Evolutionary conservation across 495 filamentous ascomycete species (phyloP).

Genomic region (Platismatia glauca): DNA sequence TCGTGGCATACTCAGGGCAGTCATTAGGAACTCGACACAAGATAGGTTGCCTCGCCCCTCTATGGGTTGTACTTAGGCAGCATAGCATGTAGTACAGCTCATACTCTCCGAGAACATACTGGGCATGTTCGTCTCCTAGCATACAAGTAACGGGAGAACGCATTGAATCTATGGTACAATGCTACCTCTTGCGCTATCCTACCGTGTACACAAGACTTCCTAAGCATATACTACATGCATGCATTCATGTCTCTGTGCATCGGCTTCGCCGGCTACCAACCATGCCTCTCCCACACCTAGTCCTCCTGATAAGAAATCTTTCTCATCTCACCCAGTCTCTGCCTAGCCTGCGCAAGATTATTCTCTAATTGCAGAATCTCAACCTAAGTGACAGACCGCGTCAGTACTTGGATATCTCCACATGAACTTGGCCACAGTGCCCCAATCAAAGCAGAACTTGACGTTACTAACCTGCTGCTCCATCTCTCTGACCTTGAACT

Average conservation of each 20-base stretch:
- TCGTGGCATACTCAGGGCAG: neutral
- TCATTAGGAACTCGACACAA: neutral
- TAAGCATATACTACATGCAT: neutral
- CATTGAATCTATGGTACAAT: neutral
- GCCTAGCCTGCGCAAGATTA: slow-evolving; percentile 65
- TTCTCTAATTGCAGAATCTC: slow-evolving; percentile 97
- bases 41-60: neutral
- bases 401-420: neutral
- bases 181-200: neutral
- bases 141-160: neutral
- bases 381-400: slow-evolving; percentile 47
- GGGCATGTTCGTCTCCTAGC: neutral
- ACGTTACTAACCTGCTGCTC: slow-evolving; percentile 80
- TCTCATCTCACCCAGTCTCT: slow-evolving; percentile 90
- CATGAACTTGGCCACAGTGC: neutral
- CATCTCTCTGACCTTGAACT: slow-evolving; percentile 99
- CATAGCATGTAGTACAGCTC: neutral
- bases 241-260: neutral
- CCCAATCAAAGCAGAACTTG: neutral
- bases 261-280: neutral
- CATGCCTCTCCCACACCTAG: slow-evolving; percentile 24
- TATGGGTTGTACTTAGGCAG: neutral
- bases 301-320: slow-evolving; percentile 97
- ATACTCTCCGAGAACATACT: neutral
- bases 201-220: neutral